These are phyloP conservation scores for Solanum infundibuliforme DNA, from an alignment of 257 asterid genomes.

Conservation along the genomic window DNA sequence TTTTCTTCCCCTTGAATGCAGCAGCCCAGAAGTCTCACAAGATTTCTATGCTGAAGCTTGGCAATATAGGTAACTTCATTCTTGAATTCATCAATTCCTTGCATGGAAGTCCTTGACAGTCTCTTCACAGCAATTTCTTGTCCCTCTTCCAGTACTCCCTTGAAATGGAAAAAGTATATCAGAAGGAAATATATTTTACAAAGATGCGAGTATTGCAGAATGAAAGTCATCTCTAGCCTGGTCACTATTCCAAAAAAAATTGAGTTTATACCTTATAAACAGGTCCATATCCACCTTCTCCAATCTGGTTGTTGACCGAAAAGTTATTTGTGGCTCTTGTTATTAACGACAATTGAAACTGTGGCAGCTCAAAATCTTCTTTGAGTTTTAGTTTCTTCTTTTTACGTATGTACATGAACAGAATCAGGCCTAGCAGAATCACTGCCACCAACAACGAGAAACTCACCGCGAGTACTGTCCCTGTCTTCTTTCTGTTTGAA, in stretches of 20 bases:
- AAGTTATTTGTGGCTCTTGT: conserved; percentile 11
- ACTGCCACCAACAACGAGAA: not conserved
- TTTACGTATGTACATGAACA: not conserved
- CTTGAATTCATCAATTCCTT: conserved; percentile 30
- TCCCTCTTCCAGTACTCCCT: conserved; percentile 16
- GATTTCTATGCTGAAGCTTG: conserved; percentile 17
- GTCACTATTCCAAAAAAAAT: not conserved
- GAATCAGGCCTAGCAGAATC: not conserved
- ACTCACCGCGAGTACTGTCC: not conserved
- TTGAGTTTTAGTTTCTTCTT: not conserved
- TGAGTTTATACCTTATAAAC: not conserved
- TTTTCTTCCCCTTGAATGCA: conserved; percentile 2
- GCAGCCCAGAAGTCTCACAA: not conserved
- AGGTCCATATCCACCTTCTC: not conserved
- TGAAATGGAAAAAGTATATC: not conserved
- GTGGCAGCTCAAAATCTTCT: conserved; percentile 14
- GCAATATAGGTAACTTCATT: conserved; percentile 20
- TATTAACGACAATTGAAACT: conserved; percentile 5
- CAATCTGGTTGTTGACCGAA: not conserved
- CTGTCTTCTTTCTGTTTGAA: not conserved
- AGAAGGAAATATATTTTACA: not conserved
- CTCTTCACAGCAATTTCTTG: conserved; percentile 29
- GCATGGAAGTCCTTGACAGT: conserved; percentile 21
- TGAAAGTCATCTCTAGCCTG: not conserved
- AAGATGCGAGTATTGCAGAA: not conserved